Percentiles rank a stretch among this genome's conserved stretches.
These are phyloP conservation scores for Penicillium herquei DNA, from an alignment of 495 filamentous ascomycete genomes.

Conservation along the genomic window DNA sequence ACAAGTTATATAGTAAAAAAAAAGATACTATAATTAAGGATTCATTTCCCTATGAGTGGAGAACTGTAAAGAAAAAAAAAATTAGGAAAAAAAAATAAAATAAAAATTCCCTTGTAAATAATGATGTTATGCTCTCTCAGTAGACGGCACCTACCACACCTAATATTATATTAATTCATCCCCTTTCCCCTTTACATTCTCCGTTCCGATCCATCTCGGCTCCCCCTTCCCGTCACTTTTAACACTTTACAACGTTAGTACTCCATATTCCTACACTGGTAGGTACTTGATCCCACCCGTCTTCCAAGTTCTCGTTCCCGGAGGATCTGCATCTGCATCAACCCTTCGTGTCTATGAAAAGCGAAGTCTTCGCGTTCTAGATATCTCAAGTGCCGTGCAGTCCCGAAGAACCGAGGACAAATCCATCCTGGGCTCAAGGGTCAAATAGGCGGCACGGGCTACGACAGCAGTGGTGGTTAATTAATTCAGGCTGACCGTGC, in stretches of 20 bases:
- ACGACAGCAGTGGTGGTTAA: background rate
- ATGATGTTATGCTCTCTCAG: slow-evolving; percentile 20
- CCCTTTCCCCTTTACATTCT: slow-evolving; percentile 12
- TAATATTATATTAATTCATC: slow-evolving; percentile 15
- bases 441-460: slow-evolving; percentile 1
- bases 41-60: background rate
- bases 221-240: background rate
- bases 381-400: background rate
- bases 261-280: no score
- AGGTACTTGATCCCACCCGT: no score
- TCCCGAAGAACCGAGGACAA: background rate
- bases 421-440: background rate
- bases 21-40: no score
- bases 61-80: background rate
- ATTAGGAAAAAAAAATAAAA: background rate
- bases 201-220: slow-evolving; percentile 11
- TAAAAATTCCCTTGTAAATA: slow-evolving; percentile 14
- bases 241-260: background rate
- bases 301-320: no score
- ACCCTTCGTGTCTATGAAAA: background rate
- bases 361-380: background rate
- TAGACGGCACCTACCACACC: slow-evolving; percentile 30
- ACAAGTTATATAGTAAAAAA: no score
- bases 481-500: slow-evolving; percentile 9
- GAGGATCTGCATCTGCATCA: no score